These are phyloP conservation scores for Paramarasmius palmivorus DNA, from an alignment of 1,284 basidiomycete genomes.

Conservation along the genomic window DNA sequence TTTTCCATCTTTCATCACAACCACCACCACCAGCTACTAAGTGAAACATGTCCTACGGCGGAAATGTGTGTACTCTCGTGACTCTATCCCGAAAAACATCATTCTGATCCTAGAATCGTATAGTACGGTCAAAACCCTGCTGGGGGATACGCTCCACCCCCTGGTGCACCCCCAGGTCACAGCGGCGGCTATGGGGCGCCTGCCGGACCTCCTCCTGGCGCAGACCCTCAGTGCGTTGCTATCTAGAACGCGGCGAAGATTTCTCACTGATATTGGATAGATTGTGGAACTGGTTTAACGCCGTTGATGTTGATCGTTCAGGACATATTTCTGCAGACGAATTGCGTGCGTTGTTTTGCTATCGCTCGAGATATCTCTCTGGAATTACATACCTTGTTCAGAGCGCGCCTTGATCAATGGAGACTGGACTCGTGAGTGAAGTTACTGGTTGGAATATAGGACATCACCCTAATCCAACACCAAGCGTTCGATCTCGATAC, in stretches of 20 bases:
- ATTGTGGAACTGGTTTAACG: conserved; percentile 71
- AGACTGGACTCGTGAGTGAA: conserved; percentile 71
- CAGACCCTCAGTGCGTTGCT: neutral
- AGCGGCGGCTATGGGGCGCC: conserved; percentile 1
- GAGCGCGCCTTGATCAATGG: conserved; percentile 78
- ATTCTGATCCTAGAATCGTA: no score
- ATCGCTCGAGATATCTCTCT: neutral
- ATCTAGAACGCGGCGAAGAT: neutral
- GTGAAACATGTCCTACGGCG: no score
- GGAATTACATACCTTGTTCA: conserved; percentile 16
- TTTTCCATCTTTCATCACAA: no score
- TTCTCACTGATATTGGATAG: conserved; percentile 31
- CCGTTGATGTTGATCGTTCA: conserved; percentile 71
- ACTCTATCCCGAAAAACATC: no score
- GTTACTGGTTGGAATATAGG: neutral
- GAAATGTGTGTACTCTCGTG: no score
- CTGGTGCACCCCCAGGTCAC: neutral
- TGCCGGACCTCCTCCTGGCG: neutral
- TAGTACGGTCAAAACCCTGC: neutral
- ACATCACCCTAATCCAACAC: neutral
- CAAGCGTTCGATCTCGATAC: conserved; percentile 81
- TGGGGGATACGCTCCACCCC: neutral
- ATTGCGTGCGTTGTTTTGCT: conserved; percentile 52
- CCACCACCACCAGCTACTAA: no score
- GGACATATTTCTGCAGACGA: conserved; percentile 66